These are phyloP conservation scores for Xylaria sp. DNA, from an alignment of 2,329 filamentous ascomycete genomes.

Conservation along the genomic window DNA sequence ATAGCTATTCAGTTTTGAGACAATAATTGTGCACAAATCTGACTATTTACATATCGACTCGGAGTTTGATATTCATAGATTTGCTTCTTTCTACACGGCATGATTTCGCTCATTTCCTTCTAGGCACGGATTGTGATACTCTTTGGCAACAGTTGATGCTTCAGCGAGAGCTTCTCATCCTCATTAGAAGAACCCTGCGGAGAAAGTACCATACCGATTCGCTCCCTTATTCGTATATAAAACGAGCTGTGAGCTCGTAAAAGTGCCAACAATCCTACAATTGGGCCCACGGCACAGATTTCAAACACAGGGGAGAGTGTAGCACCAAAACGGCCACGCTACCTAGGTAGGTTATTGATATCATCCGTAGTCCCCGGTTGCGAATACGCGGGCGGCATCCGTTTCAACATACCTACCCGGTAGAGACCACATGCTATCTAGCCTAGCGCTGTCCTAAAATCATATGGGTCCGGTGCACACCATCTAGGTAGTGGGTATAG, in stretches of 20 bases:
- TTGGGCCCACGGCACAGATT: neutral
- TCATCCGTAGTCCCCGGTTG: no score
- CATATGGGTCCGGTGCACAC: no score
- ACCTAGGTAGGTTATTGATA: no score
- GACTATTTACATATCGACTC: neutral
- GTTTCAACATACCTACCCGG: no score
- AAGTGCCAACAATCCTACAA: neutral
- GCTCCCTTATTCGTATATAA: neutral
- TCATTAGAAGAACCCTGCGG: neutral
- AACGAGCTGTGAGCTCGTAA: neutral
- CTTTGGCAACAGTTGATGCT: neutral
- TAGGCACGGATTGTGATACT: neutral
- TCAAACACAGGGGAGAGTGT: no score
- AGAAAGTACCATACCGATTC: neutral
- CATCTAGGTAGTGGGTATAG: no score
- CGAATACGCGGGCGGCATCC: no score
- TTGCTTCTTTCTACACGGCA: neutral
- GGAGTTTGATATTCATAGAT: neutral
- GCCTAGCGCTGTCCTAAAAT: no score
- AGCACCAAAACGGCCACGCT: no score
- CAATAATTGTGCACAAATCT: neutral
- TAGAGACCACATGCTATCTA: no score
- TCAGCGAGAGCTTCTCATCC: neutral
- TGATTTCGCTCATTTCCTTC: neutral
- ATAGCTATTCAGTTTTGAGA: neutral